phyloP scores from a whole-genome alignment of 768 basidiomycete species.

The Lactarius hengduanensis region DNA sequence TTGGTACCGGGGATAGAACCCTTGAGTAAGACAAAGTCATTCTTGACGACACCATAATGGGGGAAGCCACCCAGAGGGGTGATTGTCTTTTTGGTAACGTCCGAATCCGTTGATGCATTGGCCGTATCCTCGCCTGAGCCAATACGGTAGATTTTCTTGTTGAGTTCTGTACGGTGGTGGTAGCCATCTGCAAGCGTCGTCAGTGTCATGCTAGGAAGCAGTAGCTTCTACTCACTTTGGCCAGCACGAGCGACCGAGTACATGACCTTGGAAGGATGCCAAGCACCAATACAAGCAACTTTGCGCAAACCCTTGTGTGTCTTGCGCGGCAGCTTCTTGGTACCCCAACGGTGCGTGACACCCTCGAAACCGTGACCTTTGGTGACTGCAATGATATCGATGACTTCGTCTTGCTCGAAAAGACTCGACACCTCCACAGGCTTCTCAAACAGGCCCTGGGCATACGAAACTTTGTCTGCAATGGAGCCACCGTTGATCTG shows the following conservation, averaged over 20 bases:
- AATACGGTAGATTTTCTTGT: conserved; percentile 99
- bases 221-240: conserved; percentile 72
- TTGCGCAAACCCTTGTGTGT: conserved; percentile 99
- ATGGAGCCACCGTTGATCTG: conserved; percentile 97
- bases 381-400: conserved; percentile 97
- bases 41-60: conserved; percentile 98
- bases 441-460: conserved; percentile 95
- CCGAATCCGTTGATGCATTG: conserved; percentile 93
- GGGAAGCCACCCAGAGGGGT: conserved; percentile 99
- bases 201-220: conserved; percentile 1
- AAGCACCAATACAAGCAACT: conserved; percentile 98
- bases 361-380: conserved; percentile 99
- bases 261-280: conserved; percentile 99
- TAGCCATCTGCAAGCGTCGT: conserved; percentile 64
- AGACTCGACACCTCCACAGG: conserved; percentile 78
- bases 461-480: conserved; percentile 96
- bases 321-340: conserved; percentile 97
- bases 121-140: conserved; percentile 72
- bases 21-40: conserved; percentile 97
- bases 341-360: conserved; percentile 99
- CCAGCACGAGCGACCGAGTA: conserved; percentile 99
- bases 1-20: conserved; percentile 94
- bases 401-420: conserved; percentile 96
- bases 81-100: conserved; percentile 90
- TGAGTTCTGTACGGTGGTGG: conserved; percentile 95